Conservation (phyloP, 805 yeast species). For the Candida sanyiensis region DNA sequence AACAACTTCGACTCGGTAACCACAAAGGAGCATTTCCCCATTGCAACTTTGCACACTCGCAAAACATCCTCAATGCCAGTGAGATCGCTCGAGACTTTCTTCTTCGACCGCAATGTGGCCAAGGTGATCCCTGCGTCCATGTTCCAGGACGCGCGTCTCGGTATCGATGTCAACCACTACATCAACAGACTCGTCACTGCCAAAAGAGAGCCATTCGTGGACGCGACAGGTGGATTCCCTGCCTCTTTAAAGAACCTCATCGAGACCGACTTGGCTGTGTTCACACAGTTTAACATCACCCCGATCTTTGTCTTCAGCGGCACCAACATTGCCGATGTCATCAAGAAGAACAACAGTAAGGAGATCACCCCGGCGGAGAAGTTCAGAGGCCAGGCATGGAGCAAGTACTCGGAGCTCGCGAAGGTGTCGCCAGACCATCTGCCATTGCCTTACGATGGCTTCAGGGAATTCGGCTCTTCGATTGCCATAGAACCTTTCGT, state of each 20-base stretch:
- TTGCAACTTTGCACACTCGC: background rate
- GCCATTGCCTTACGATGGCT: slow-evolving; percentile 37
- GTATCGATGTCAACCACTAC: slow-evolving; percentile 82
- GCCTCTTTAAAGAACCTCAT: slow-evolving; percentile 49
- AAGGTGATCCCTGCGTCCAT: slow-evolving; percentile 57
- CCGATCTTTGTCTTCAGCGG: slow-evolving; percentile 82
- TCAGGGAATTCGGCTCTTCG: slow-evolving; percentile 45
- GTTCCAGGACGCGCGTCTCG: slow-evolving; percentile 61
- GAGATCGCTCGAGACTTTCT: slow-evolving; percentile 58
- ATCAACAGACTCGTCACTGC: slow-evolving; percentile 52
- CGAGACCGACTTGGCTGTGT: slow-evolving; percentile 55
- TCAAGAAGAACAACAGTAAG: slow-evolving; percentile 32
- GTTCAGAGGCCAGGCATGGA: slow-evolving; percentile 46
- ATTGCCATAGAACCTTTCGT: slow-evolving; percentile 45
- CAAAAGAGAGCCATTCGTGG: slow-evolving; percentile 62
- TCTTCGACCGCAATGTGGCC: slow-evolving; percentile 62
- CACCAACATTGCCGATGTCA: slow-evolving; percentile 35
- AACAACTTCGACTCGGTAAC: too few relatives aligned
- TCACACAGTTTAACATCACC: slow-evolving; percentile 57
- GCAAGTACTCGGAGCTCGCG: slow-evolving; percentile 21
- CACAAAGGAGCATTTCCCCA: too few relatives aligned
- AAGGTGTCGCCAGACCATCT: slow-evolving; percentile 21
- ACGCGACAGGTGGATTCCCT: slow-evolving; percentile 82
- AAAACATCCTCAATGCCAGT: slow-evolving; percentile 25
- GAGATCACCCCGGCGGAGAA: slow-evolving; percentile 27